A percentile compares a stretch with the other conserved stretches of the same genome.
Evolutionary conservation across 495 filamentous ascomycete genomes (phyloP).

Genomic region (Penicillium psychrofluorescens): DNA sequence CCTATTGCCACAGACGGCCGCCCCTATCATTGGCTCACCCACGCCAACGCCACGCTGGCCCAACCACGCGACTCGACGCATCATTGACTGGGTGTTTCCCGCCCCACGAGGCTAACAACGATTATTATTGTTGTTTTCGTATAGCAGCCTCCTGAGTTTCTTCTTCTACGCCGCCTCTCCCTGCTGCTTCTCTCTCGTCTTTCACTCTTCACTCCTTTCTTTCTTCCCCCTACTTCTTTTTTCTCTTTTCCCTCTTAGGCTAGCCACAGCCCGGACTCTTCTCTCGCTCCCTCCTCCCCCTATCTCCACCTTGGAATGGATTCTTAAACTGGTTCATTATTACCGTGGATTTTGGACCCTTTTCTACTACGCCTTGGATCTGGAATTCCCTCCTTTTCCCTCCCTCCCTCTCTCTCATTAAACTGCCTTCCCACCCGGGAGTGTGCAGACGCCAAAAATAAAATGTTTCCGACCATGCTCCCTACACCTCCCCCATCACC

Average conservation of each 20-base stretch:
- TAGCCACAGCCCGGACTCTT: background rate
- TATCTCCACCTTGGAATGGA: constrained; percentile 13
- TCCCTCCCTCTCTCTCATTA: background rate
- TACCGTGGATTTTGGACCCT: constrained; percentile 8
- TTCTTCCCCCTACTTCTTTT: constrained; percentile 4
- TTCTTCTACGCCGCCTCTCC: constrained; percentile 9
- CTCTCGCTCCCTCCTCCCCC: constrained; percentile 1
- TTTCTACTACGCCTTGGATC: background rate
- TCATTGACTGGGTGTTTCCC: no score
- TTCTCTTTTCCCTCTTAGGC: background rate
- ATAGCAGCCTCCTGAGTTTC: constrained; percentile 5
- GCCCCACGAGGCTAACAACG: no score
- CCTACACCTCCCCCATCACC: constrained; percentile 56
- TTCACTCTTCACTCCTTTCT: constrained; percentile 9
- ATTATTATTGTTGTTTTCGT: constrained; percentile 11
- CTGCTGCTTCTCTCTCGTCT: constrained; percentile 6
- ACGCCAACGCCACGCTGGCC: no score
- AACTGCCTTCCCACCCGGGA: background rate
- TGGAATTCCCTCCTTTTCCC: background rate
- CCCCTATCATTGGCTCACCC: no score
- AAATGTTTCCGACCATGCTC: constrained; percentile 43
- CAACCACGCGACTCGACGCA: no score
- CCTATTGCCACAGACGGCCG: background rate
- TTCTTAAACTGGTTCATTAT: constrained; percentile 4
- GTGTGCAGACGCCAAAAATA: constrained; percentile 7